Percentiles rank a stretch among this genome's conserved stretches.
phyloP scores from a whole-genome alignment of 176 grass and related monocot species.

The Ensete glaucum region DNA sequence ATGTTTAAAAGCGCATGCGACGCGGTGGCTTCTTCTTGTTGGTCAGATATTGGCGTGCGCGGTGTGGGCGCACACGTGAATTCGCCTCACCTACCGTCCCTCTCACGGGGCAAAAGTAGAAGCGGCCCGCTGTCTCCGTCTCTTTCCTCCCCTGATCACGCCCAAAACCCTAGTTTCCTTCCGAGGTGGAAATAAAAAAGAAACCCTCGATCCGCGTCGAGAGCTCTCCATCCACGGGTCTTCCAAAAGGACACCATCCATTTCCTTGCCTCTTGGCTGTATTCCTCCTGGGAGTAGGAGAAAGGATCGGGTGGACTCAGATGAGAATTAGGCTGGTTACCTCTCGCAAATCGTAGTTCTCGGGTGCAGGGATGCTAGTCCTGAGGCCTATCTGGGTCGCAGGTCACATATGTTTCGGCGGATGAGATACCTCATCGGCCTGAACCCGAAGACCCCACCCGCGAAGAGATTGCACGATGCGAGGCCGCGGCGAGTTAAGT shows the following conservation, averaged over 20 bases:
- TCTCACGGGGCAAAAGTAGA: not conserved
- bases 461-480: constrained; percentile 39
- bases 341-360: not conserved
- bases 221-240: not conserved
- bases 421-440: constrained; percentile 61
- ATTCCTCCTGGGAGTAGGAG: not conserved
- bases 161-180: constrained; percentile 12
- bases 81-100: too few species aligned
- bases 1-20: too few species aligned
- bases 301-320: not conserved
- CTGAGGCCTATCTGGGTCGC: not conserved
- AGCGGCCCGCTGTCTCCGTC: not conserved
- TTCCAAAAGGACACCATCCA: not conserved
- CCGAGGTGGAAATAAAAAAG: not conserved
- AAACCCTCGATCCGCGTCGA: not conserved
- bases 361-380: constrained; percentile 8
- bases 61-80: too few species aligned
- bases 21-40: too few species aligned
- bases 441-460: constrained; percentile 26
- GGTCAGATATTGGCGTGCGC: too few species aligned
- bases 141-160: not conserved
- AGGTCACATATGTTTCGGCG: constrained; percentile 39
- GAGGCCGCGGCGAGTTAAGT: constrained; percentile 17
- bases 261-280: not conserved
- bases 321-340: not conserved